Evolutionary conservation across 163 green algal genomes (phyloP).

Genomic region (Scenedesmus sp.): DNA sequence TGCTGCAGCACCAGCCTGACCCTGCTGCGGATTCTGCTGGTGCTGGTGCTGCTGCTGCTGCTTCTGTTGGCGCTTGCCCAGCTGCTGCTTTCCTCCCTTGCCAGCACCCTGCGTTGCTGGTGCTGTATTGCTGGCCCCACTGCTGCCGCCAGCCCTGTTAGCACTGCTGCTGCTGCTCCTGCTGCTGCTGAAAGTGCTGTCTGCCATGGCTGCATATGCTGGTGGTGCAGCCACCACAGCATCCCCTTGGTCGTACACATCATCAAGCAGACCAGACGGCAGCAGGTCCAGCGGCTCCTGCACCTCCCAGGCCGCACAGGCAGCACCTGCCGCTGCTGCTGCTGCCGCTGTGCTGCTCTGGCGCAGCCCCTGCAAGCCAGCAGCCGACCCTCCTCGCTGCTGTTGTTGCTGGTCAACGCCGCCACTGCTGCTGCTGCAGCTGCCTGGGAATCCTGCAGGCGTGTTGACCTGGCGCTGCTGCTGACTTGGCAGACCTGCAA

Average conservation of each 20-base stretch:
- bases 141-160: conserved; percentile 28
- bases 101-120: not conserved
- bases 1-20: not conserved
- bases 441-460: not conserved
- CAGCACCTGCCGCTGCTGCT: conserved; percentile 5
- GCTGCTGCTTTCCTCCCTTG: conserved; percentile 25
- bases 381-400: not conserved
- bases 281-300: conserved; percentile 37
- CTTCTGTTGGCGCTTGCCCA: conserved; percentile 15
- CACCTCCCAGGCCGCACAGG: conserved; percentile 26
- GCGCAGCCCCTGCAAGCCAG: not conserved
- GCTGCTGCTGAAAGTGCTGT: conserved; percentile 9
- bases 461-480: conserved; percentile 37
- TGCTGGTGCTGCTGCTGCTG: conserved; percentile 22
- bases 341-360: not conserved
- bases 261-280: conserved; percentile 53
- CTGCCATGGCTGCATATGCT: not conserved
- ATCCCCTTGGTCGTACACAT: conserved; percentile 47
- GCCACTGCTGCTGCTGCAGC: not conserved
- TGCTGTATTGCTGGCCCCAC: conserved; percentile 14
- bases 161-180: conserved; percentile 1
- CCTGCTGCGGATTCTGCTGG: conserved; percentile 16
- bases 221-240: conserved; percentile 26
- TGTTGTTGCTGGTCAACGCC: conserved; percentile 25
- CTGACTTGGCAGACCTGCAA: conserved; percentile 14